Conservation (phyloP, 164 flowering plant species). For the Vitis rupestris region DNA sequence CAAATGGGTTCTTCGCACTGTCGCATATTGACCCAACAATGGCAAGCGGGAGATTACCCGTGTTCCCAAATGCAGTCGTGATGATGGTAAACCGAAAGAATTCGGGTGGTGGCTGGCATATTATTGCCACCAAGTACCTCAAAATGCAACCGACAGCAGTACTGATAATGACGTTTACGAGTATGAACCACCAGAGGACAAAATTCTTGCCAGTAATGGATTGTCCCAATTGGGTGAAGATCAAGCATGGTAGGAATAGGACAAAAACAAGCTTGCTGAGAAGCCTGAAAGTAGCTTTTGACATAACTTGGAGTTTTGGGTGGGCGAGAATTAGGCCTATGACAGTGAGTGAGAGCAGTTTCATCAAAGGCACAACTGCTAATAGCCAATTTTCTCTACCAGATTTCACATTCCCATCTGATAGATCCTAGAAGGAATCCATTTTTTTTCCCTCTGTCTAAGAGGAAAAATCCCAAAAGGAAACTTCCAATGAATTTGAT, state of each 20-base stretch:
- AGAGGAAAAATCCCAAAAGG: no score
- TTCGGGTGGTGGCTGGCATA: slow-evolving; percentile 61
- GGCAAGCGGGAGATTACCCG: slow-evolving; percentile 61
- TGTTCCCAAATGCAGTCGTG: slow-evolving; percentile 69
- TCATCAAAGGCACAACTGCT: slow-evolving; percentile 57
- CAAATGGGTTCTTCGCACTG: slow-evolving; percentile 43
- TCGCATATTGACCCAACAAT: slow-evolving; percentile 62
- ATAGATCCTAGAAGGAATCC: background rate
- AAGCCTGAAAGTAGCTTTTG: slow-evolving; percentile 59
- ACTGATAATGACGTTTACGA: slow-evolving; percentile 56
- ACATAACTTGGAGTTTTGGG: slow-evolving; percentile 42
- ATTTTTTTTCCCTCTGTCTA: background rate
- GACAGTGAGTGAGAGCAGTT: slow-evolving; percentile 48
- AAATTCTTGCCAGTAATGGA: slow-evolving; percentile 47
- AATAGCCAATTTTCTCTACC: slow-evolving; percentile 17
- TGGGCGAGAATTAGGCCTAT: slow-evolving; percentile 57
- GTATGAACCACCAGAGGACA: slow-evolving; percentile 70
- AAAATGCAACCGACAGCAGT: slow-evolving; percentile 51
- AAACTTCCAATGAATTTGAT: no score
- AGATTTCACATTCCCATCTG: slow-evolving; percentile 4
- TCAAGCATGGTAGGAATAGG: slow-evolving; percentile 62
- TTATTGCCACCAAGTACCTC: slow-evolving; percentile 52
- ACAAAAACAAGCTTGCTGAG: slow-evolving; percentile 75
- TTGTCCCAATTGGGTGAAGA: slow-evolving; percentile 53
- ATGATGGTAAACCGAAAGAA: slow-evolving; percentile 54